A percentile compares a stretch with the other conserved stretches of the same genome.
Conservation (phyloP, 176 grass and related monocot genomes). For the Lolium perenne region DNA sequence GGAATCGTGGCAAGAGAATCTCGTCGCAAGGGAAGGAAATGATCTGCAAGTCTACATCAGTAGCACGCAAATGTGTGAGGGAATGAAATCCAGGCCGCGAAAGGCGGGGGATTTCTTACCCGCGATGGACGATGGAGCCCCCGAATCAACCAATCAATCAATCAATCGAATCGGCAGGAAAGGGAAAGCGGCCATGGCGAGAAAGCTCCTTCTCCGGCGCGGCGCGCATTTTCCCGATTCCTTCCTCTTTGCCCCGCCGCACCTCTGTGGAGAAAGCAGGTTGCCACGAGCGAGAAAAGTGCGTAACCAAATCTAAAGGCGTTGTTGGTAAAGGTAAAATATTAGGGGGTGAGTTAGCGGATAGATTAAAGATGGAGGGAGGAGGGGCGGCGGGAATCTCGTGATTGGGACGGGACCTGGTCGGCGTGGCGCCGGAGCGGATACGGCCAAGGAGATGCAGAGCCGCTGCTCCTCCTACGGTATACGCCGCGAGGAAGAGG, state of each 20-base stretch:
- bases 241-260: background rate
- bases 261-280: too few relatives aligned
- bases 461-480: background rate
- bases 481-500: background rate
- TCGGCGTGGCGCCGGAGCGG: slow-evolving; percentile 40
- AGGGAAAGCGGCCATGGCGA: slow-evolving; percentile 34
- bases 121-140: slow-evolving; percentile 24
- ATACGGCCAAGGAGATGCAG: background rate
- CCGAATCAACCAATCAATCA: background rate
- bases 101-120: slow-evolving; percentile 44
- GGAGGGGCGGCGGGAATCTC: slow-evolving; percentile 26
- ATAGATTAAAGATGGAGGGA: slow-evolving; percentile 7
- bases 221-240: background rate
- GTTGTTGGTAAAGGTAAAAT: background rate
- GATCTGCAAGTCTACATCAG: too few relatives aligned
- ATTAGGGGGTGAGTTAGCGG: background rate
- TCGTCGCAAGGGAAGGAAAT: background rate
- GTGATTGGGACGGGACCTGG: slow-evolving; percentile 48
- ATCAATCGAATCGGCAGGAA: slow-evolving; percentile 35
- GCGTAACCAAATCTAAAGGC: background rate
- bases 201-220: background rate
- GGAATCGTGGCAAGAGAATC: background rate
- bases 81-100: slow-evolving; percentile 23
- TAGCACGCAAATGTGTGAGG: slow-evolving; percentile 20
- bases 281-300: too few relatives aligned